Evolutionary conservation across 371 early-diverging fungal genomes (phyloP).

Genomic region (Actinomortierella wolfii): DNA sequence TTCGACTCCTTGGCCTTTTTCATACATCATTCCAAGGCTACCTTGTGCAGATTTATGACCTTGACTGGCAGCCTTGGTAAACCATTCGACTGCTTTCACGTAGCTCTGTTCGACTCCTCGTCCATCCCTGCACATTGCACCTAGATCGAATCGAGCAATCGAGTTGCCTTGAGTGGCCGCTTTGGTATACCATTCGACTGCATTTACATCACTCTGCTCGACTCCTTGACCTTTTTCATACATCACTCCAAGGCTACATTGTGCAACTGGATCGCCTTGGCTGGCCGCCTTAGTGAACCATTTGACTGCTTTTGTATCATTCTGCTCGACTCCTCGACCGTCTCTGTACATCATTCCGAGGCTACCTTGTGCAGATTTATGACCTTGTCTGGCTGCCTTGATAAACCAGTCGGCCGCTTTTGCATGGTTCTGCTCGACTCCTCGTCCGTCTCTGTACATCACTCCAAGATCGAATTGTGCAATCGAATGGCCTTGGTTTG

Average conservation of each 20-base stretch:
- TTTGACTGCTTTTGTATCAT: slow-evolving; percentile 67
- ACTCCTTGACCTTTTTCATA: slow-evolving; percentile 84
- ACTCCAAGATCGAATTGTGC: slow-evolving; percentile 82
- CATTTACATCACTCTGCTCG: slow-evolving; percentile 57
- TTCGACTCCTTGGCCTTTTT: slow-evolving; percentile 72
- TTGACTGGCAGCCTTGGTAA: slow-evolving; percentile 51
- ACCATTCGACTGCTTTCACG: slow-evolving; percentile 57
- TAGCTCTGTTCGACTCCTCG: slow-evolving; percentile 63
- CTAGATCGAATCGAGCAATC: slow-evolving; percentile 85
- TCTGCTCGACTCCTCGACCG: slow-evolving; percentile 69
- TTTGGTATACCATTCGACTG: slow-evolving; percentile 73
- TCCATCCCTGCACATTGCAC: slow-evolving; percentile 85
- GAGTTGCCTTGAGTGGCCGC: slow-evolving; percentile 83
- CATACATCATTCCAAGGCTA: slow-evolving; percentile 78
- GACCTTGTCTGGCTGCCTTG: slow-evolving; percentile 67
- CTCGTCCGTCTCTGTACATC: slow-evolving; percentile 85
- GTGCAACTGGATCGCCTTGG: slow-evolving; percentile 79
- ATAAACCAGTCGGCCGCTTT: slow-evolving; percentile 77
- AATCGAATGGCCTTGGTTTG: slow-evolving; percentile 78
- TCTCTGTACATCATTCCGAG: slow-evolving; percentile 82
- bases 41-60: slow-evolving; percentile 47
- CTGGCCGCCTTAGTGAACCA: slow-evolving; percentile 69
- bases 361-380: slow-evolving; percentile 65
- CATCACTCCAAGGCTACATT: slow-evolving; percentile 73
- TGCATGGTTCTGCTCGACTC: slow-evolving; percentile 64